A percentile compares a stretch with the other conserved stretches of the same genome.
Evolutionary conservation across 768 basidiomycete species (phyloP).

Genomic region (Ramaria sp.): DNA sequence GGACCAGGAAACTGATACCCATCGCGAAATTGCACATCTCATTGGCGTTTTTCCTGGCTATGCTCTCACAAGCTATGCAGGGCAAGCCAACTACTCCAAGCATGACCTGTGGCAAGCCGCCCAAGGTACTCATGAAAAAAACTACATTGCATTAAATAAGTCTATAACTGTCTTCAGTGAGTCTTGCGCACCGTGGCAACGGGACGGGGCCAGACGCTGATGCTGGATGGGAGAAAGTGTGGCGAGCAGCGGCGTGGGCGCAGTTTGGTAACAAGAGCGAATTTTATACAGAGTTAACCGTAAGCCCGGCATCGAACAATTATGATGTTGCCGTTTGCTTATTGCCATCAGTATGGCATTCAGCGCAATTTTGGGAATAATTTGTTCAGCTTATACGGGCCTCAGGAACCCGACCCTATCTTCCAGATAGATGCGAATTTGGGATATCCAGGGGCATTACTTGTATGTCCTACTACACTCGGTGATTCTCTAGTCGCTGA

Average conservation of each 20-base stretch:
- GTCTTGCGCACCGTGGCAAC: constrained; percentile 55
- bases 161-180: constrained; percentile 18
- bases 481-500: background rate
- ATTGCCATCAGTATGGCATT: constrained; percentile 44
- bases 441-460: constrained; percentile 52
- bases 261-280: constrained; percentile 45
- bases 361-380: constrained; percentile 51
- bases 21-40: constrained; percentile 69
- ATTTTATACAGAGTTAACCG: constrained; percentile 58
- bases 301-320: constrained; percentile 21
- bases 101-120: background rate
- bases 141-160: background rate
- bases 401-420: constrained; percentile 34
- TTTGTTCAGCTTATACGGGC: constrained; percentile 54
- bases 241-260: constrained; percentile 69
- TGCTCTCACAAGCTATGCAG: constrained; percentile 42
- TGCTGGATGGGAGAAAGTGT: constrained; percentile 70
- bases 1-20: constrained; percentile 51
- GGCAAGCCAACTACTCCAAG: constrained; percentile 32
- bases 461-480: constrained; percentile 31
- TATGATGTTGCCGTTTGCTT: background rate
- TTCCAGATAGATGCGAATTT: constrained; percentile 78
- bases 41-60: constrained; percentile 72
- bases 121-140: background rate
- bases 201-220: constrained; percentile 66